Base-by-base conservation (phyloP, 1,139 yeast species). In the Sugiyamaella neomexicana region DNA sequence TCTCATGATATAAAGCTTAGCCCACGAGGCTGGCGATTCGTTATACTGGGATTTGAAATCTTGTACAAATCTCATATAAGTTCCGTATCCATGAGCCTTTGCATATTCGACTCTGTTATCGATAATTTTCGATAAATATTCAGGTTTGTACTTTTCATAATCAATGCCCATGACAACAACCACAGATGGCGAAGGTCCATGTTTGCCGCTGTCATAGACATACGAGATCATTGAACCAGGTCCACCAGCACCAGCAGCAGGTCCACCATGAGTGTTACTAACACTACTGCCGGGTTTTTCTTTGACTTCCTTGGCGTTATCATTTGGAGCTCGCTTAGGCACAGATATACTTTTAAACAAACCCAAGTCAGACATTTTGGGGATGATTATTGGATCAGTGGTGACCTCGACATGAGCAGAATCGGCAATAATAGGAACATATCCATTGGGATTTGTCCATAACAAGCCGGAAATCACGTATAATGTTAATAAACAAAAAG, bases 71-170 rank as follows among this genome's bases (percentile, higher is more conserved):
- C 96, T 79, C 36, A 86, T 80, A 65, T 88, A 89, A 20, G 87
- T 72, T 17, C 95, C 97, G 68, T 84, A 89, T 46, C 79, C 79
- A 63, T 88, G 89, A 31, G 73, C 73, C 67, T 84, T 86, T 2
- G 95, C 95, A 65, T 89, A 90, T 65, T 86, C 88, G 32, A 86
- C 86, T 66, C 97, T 78, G 70, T 90, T 89, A 65, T 87, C 91
- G 23, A 88, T 85, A 50, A 89, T 74, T 56, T 80, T 79, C 9
- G 83, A 79, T 56, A 89, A 73, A 34, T 83, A 81, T 9, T 80
- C 79, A 5, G 79, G 65, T 39, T 85, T 82, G 66, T 84, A 86
- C 59, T 77, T 80, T 55, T 83, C 88, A 65, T 82, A 88, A 71
- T 90, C 96, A 37, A 91, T 73, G 2, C 86, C 83, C 1, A 95